Base-by-base conservation (phyloP, 2,329 filamentous ascomycete species). In the Aureobasidium namibiae region DNA sequence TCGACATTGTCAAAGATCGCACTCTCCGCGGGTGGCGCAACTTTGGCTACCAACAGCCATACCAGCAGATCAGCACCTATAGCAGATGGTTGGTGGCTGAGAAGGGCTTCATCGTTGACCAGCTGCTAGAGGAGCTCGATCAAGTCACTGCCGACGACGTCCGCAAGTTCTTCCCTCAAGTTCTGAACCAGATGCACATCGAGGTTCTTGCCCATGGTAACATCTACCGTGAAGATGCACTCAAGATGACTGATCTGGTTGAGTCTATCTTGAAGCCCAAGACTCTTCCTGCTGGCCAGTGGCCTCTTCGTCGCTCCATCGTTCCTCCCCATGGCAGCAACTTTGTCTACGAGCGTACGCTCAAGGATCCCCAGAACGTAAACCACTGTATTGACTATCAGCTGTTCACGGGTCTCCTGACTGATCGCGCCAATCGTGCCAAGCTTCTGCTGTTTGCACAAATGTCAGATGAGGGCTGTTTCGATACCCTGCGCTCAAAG, bases 401-500 rank as follows among this genome's bases (percentile, higher is more conserved):
- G 45, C 64, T 79, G 24, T 73, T 73, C 61, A 66, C 76, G 7
- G 76, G 76, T 24, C 69, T 74, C 42, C 70, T 71, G 23, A 67
- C 83, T 3, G 86, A 95, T 68, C 81, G 85, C n/a, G 69, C 74
- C 6, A 73, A 89, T 13, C 84, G 90, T 18, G 89, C 92, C 14
- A 91, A 89, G 72, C 81, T 89, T 0, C 78, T 95, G 42, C 80
- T 99, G 6, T 81, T 96, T 42, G 88, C 90, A 26, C 94, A 97
- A 73, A 88, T 99, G 75, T 86, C 90, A 0, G 89, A 95, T 60
- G 94, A 99, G 75, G 92, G 92, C 4, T 88, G 88, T 9, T 99
- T 97, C 69, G 90, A 99, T 73, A 91, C 95, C 72, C 80, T 99
- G 8, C 85, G 94, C 52, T 97, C 94, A 44, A 96, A 97, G 74